A percentile compares a stretch with the other conserved stretches of the same genome.
These are phyloP conservation scores for Populus alba DNA, from an alignment of 345 rosid genomes.

Conservation along the genomic window DNA sequence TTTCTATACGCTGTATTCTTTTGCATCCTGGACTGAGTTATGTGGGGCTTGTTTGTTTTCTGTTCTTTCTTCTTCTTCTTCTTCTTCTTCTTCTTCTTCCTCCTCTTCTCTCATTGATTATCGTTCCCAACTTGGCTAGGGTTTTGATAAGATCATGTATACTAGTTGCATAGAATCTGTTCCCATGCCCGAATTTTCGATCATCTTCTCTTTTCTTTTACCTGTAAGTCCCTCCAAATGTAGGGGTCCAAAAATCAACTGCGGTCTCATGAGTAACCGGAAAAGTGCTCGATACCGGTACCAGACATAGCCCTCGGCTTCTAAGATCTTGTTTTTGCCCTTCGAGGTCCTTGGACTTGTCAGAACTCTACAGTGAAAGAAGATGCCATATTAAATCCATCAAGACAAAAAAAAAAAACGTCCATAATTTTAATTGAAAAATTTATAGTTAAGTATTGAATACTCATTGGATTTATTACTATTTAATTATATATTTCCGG, in stretches of 20 bases:
- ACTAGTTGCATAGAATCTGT: constrained; percentile 31
- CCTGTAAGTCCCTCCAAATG: constrained; percentile 95
- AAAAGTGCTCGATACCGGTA: constrained; percentile 84
- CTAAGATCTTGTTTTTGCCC: constrained; percentile 80
- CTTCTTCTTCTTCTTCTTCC: not conserved
- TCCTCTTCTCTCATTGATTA: constrained; percentile 8
- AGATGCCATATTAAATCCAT: not conserved
- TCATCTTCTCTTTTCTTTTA: constrained; percentile 28
- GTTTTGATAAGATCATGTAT: constrained; percentile 33
- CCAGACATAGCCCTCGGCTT: constrained; percentile 87
- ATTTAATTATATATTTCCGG: not conserved
- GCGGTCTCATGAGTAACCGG: constrained; percentile 81
- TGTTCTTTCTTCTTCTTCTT: not conserved
- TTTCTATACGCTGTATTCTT: not conserved
- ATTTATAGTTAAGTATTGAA: not conserved
- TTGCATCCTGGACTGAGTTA: constrained; percentile 18
- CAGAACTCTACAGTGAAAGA: constrained; percentile 41
- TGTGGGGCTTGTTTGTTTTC: constrained; percentile 12
- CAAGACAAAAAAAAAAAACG: not conserved
- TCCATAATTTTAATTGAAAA: not conserved
- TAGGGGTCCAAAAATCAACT: constrained; percentile 90
- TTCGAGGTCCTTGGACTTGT: constrained; percentile 54
- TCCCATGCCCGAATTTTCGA: constrained; percentile 14
- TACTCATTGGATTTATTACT: not conserved
- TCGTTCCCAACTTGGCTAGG: constrained; percentile 36